Conservation (phyloP, 176 grass and related monocot species). For the Themeda triandra region DNA sequence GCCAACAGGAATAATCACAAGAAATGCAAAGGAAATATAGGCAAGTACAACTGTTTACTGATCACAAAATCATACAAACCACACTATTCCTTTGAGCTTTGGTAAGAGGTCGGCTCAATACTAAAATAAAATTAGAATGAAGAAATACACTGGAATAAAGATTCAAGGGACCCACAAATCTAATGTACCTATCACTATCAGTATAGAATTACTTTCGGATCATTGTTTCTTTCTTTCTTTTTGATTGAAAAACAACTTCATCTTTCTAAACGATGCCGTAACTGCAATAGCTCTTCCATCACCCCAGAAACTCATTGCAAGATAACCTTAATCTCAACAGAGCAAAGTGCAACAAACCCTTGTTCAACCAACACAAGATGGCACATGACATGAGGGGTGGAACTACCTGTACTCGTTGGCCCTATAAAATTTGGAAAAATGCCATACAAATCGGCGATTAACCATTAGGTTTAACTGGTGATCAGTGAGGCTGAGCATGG, state of each 20-base stretch:
- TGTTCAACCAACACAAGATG: neutral
- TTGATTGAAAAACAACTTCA: neutral
- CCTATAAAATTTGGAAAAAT: no score
- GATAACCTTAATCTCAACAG: neutral
- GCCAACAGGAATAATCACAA: neutral
- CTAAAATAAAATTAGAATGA: conserved; percentile 4
- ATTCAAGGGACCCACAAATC: neutral
- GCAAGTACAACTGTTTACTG: neutral
- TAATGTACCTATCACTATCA: neutral
- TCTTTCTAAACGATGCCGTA: neutral
- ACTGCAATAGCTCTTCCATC: neutral
- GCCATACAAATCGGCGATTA: no score
- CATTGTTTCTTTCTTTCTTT: neutral
- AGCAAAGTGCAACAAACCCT: neutral
- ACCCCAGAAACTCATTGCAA: neutral
- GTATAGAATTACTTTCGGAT: neutral
- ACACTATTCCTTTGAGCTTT: neutral
- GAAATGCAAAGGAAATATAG: neutral
- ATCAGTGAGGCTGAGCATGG: neutral
- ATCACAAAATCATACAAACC: neutral
- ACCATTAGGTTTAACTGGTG: no score
- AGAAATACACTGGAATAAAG: no score
- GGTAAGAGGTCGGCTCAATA: neutral
- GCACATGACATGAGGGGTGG: no score
- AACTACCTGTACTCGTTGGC: no score